Evolutionary conservation across 1,284 basidiomycete genomes (phyloP), one percentile per base, ranked within the genome.

Genomic region (Moesziomyces parantarcticus): DNA sequence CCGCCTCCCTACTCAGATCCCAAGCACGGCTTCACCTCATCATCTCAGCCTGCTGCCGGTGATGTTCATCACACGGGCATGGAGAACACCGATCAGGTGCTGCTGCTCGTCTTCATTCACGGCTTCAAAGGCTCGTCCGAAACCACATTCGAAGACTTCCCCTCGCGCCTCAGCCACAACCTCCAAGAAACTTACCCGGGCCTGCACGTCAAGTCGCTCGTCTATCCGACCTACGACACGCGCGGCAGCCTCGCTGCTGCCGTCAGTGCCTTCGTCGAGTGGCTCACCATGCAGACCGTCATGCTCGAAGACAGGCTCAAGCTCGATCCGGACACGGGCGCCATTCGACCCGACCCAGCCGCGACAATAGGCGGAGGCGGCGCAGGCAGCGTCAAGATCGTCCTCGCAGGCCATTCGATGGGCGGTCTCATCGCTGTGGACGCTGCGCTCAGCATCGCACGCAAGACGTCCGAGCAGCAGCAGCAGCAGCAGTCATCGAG

Each of bases 191-290:
- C 87, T 0, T 84, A 86, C 43, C 81, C 85, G 0, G 77, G 88
- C 56, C 84, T 89, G 2, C 80, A 83, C 20, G 90, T 93, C 9
- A 90, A 94, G 81, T 91, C 89, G 52, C 85, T 90, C 14, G 87
- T 94, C 7, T 97, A 97, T 82, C 94, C 94, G 26, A 90, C 90
- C 3, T 97, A 97, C 79, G 92, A 97, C 87, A 93, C 92, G 60
- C 75, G 87, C 20, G 78, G 79, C 42, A 74, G 73, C 36, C 62
- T 81, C 10, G 53, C 69, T 11, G 51, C 60, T 21, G 78, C 81
- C 10, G 69, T 80, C 5, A 70, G 75, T 32, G 50, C 32, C 16
- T 75, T 78, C 43, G 55, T 60, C 23, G 74, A 58, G 32, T 75
- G 60, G 75, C 41, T 72, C 21, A 70, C 32, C 39, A 60, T 91